A percentile compares a stretch with the other conserved stretches of the same genome.
These are phyloP conservation scores for Rhododendron molle DNA, from an alignment of 148 eudicot species.

Conservation along the genomic window DNA sequence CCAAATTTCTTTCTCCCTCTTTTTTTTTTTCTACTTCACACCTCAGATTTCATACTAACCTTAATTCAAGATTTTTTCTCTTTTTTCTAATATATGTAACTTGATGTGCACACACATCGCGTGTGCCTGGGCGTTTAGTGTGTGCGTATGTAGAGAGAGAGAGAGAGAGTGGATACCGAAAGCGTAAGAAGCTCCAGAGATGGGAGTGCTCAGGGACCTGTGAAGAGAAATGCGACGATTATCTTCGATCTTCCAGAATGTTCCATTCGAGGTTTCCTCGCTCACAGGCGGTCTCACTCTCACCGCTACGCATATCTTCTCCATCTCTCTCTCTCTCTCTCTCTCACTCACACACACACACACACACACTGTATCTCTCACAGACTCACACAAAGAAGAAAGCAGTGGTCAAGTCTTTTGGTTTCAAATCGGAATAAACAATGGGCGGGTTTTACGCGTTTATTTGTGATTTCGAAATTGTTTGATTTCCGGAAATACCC, in stretches of 20 bases:
- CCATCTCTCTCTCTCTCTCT: conserved; percentile 42
- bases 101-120: neutral
- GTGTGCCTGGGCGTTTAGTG: neutral
- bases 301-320: conserved; percentile 96
- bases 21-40: neutral
- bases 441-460: neutral
- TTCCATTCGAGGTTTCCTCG: conserved; percentile 32
- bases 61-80: neutral
- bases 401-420: neutral
- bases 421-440: neutral
- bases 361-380: neutral
- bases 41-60: neutral
- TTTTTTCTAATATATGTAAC: neutral
- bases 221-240: conserved; percentile 80
- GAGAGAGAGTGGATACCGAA: conserved; percentile 43
- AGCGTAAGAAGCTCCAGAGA: conserved; percentile 60
- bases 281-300: conserved; percentile 65
- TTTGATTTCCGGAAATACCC: neutral
- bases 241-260: conserved; percentile 64
- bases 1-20: neutral
- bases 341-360: neutral
- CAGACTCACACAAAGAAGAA: too few relatives aligned
- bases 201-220: conserved; percentile 62
- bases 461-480: neutral
- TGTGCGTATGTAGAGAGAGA: neutral